Evolutionary conservation across 1,139 yeast genomes (phyloP), one percentile per base, ranked within the genome.

Genomic region (Suhomyces choctaworum): DNA sequence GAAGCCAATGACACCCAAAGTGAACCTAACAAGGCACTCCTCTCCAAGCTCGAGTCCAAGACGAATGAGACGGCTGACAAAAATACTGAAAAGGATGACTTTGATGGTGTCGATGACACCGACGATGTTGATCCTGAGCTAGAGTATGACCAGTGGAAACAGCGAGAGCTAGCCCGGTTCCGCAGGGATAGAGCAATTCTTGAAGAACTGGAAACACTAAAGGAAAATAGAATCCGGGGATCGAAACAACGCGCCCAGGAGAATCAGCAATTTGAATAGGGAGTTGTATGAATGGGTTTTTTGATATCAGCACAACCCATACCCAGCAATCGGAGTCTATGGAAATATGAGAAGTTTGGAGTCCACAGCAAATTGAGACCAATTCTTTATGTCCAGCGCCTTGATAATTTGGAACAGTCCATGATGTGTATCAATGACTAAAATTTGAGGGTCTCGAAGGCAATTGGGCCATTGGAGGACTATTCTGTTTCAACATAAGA

Each of bases 91-190:
- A 16, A 21, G 16, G 24, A 30, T 6, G 24, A 20, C n/a, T 34
- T 22, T 11, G 60, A 55, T 6, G 64, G 61, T 0, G 57, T 76
- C 1, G 80, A 76, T 44, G 83, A 78, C 44, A 73, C 80, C 0
- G 83, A 78, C 47, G 79, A 71, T 23, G 26, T 73, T 10, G 77
- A 76, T 41, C 77, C 80, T 0, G 73, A 60, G 27, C 52, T 47
- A 2, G 83, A 77, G 48, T 52, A 51, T 25, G 57, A 52, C 4
- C 69, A 60, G 6, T 78, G 82, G 82, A 61, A 62, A 36, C 36
- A 47, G 17, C 63, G 82, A 6, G 76, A 74, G 40, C 46, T 51
- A 25, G 46, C 46, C 11, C 56, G 83, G 25, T 49, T 64, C 32
- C 48, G 57, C 33, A 62, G 81, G n/a, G 80, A 75, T 32, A 52